phyloP scores from a whole-genome alignment of 306 rosid genomes.

The Vigna hirtella region DNA sequence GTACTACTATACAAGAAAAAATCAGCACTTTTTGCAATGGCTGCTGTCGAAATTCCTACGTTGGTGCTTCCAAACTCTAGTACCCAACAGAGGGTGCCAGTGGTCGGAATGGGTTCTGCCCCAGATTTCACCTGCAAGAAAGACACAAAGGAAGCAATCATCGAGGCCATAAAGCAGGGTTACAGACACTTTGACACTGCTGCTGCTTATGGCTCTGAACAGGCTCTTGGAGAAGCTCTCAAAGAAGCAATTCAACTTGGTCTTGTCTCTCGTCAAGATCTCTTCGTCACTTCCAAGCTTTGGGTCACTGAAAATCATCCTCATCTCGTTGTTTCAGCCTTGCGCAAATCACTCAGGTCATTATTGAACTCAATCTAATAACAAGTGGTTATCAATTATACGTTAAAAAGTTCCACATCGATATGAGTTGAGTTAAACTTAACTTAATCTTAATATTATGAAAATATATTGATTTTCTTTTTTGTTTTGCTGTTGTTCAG shows the following conservation, averaged over 20 bases:
- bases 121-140: conserved; percentile 56
- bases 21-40: background rate
- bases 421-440: too few relatives aligned
- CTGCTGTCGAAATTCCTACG: conserved; percentile 39
- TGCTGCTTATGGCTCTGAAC: conserved; percentile 53
- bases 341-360: conserved; percentile 46
- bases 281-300: conserved; percentile 62
- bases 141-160: conserved; percentile 49
- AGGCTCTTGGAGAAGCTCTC: conserved; percentile 53
- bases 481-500: conserved; percentile 28
- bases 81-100: conserved; percentile 37
- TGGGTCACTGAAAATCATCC: conserved; percentile 58
- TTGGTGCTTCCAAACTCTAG: conserved; percentile 29
- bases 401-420: too few relatives aligned
- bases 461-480: too few relatives aligned
- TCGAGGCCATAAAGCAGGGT: conserved; percentile 57
- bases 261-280: conserved; percentile 46
- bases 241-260: conserved; percentile 51
- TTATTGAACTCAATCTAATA: too few relatives aligned
- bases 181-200: conserved; percentile 61
- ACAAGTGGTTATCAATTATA: too few relatives aligned
- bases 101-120: conserved; percentile 57
- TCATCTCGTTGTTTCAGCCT: conserved; percentile 50
- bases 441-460: too few relatives aligned
- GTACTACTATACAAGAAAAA: too few relatives aligned